Base-by-base conservation (phyloP, 495 filamentous ascomycete species). In the Xylaria grammica region DNA sequence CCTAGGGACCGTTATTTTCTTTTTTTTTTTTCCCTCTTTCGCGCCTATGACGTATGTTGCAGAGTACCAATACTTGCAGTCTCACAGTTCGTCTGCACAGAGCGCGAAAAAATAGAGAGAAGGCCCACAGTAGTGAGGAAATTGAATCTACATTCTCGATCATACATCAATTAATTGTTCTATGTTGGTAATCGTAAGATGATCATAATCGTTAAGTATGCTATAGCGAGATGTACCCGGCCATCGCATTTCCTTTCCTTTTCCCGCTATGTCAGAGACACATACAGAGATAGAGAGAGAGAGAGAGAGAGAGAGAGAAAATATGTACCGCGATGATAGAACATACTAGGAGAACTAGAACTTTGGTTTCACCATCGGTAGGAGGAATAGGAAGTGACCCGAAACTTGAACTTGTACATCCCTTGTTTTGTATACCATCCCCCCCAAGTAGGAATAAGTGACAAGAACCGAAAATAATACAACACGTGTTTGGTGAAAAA, bases 391-490 rank as follows among this genome's bases (percentile, higher is more conserved):
- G 3, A 29, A 22, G 29, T 59, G 42, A 4, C n/a, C n/a, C n/a
- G n/a, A n/a, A n/a, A n/a, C n/a, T n/a, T n/a, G n/a, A n/a, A n/a
- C 40, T 19, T 22, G 36, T 32, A 27, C 13, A 29, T 29, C n/a
- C 59, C 29, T 52, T 24, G 15, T 44, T 50, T 50, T 62, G 20
- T 51, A n/a, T 52, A 53, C 45, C 59, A 51, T 42, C 40, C 3
- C 17, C 59, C 46, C 36, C 45, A 22, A 52, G 52, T 34, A 36
- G 44, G 45, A 32, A 27, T 8, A 63, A 42, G 48, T 56, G 27
- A 36, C 7, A 54, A 60, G 48, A 59, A 66, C 19, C 38, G 44
- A 60, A 60, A 36, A 44, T 29, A 60, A 36, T 30, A 36, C 45
- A 56, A n/a, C 32, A 34, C 15, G 29, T 9, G 3, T 9, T 26